Conservation (phyloP, 108 stramenopile species). For the Aurantiochytrium sp. region DNA sequence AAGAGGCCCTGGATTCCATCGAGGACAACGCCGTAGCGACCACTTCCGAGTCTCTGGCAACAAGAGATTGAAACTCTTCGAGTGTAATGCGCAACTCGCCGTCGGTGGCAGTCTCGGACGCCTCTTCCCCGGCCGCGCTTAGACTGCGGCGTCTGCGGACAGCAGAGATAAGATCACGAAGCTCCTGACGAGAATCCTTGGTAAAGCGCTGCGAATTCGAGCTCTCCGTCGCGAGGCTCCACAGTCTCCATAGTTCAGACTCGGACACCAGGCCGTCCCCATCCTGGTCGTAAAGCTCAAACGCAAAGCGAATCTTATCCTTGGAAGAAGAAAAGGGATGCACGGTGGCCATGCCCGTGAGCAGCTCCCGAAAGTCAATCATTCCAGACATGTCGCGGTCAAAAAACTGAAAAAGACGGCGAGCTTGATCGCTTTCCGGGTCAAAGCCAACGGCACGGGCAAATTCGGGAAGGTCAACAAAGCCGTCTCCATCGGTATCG, state of each 20-base stretch:
- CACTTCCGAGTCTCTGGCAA: background rate
- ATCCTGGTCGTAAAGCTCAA: background rate
- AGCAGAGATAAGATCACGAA: background rate
- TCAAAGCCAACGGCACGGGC: background rate
- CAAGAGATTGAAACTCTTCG: background rate
- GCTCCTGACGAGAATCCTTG: background rate
- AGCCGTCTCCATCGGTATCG: constrained; percentile 28
- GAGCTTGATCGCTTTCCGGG: background rate
- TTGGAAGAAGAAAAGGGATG: background rate
- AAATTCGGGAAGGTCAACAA: constrained; percentile 27
- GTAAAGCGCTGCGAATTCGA: background rate
- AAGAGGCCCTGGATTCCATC: background rate
- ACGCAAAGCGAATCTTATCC: background rate
- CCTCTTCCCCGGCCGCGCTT: background rate
- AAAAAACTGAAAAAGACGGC: background rate
- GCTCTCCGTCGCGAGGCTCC: background rate
- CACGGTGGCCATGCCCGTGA: background rate
- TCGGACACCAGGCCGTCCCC: background rate
- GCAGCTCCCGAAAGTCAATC: background rate
- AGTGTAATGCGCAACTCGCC: background rate
- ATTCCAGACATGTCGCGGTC: background rate
- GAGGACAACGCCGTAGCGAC: background rate
- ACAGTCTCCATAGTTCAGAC: background rate
- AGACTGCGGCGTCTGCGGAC: background rate
- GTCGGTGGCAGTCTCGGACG: background rate